Evolutionary conservation across 2,329 filamentous ascomycete genomes (phyloP), one percentile per base, ranked within the genome.

Genomic region (Paecilomyces niveus): DNA sequence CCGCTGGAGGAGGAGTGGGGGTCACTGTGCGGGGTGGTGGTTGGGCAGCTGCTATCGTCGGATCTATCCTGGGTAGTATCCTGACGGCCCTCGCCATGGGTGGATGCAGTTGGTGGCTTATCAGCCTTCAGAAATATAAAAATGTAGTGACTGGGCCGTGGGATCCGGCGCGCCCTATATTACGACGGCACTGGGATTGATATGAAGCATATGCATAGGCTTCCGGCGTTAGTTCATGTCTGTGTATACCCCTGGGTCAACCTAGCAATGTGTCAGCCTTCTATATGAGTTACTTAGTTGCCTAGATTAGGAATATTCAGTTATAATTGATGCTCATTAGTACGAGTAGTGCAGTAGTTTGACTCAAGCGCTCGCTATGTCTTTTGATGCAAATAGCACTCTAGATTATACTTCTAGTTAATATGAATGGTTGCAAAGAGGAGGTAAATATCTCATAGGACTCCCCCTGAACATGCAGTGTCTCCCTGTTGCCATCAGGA

Each of bases 121-220:
- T 99, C 69, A 90, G 92, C 8, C 75, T 99, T 73, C 94, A 99
- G 76, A 93, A 96, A 77, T 99, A 97, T 76, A 99, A 99, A 80
- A 97, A 97, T 72, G 94, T 97, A 76, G 97, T 99, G 65, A 90
- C 92, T 69, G 94, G 94, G 51, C 94, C 94, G 1, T 99, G 94
- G 94, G 94, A 99, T 77, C 92, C 93, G 21, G 94, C 94, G 6
- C 83, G 92, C 70, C 94, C 94, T 9, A 72, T 79, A 53, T 72
- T 79, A 58, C 68, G 74, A 50, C 69, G 74, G 35, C 74, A 74
- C 58, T 77, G 74, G 74, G 74, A 76, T 62, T 77, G 61, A 63
- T n/a, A 13, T 21, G 61, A 9, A 21, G 22, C 24, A 29, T 53
- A 31, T 18, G 39, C 39, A 45, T 45, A 45, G 39, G 39, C 15